Evolutionary conservation across 805 yeast species (phyloP), one percentile per base, ranked within the genome.

Genomic region (Cyberlindnera saturnus): DNA sequence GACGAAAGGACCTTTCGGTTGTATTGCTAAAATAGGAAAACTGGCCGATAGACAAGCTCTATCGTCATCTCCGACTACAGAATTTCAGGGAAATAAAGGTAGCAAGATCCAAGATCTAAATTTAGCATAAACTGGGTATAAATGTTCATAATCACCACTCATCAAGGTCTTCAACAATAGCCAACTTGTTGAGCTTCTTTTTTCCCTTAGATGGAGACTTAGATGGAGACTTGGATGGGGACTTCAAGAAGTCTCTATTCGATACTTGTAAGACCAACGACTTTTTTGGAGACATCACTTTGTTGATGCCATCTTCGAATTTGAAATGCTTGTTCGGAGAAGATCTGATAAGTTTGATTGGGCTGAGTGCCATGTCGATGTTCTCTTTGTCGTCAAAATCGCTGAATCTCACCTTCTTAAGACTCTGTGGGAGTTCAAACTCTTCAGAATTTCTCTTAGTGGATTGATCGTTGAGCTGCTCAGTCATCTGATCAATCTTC

Each of bases 271-370:
- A 28, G 13, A 38, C 36, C 13, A 16, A 19, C 11, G 28, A 23
- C 28, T 41, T 46, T 31, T 43, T 43, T 30, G 51, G 47, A 9
- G 49, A 46, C 3, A 37, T 40, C n/a, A 11, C 35, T 35, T 29
- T 34, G 29, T 13, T 34, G 16, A 11, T 15, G 37, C 41, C 42
- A 41, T 49, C 52, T 29, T 45, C 45, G 15, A 45, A 47, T 38
- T 50, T 48, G 50, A 51, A 53, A 32, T 44, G 50, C 37, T 49
- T 48, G 41, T 44, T 43, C 13, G 56, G 56, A 3, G 53, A 48
- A 5, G 46, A 41, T 36, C 41, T 38, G 28, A 41, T 45, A 34
- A 42, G 42, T 18, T 43, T 45, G 41, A 39, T 39, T 19, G 41
- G 41, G 16, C 41, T 39, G 10, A 39, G 31, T 16, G 19, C 33